These are phyloP conservation scores for Neurospora sp. DNA, from an alignment of 495 filamentous ascomycete genomes.

Conservation along the genomic window DNA sequence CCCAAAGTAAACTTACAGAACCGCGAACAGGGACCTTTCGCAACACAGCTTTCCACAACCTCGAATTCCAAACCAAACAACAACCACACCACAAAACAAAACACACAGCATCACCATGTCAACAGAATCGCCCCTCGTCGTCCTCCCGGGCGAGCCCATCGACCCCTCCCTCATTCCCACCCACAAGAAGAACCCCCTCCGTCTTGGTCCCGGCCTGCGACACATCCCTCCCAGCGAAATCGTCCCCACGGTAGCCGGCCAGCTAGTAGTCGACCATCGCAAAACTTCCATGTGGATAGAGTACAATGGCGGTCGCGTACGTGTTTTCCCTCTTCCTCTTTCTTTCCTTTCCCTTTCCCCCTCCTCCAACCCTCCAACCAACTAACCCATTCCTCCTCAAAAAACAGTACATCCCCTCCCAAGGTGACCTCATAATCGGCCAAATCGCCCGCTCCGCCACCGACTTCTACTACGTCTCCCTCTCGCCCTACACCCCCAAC, in stretches of 20 bases:
- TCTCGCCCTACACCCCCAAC: slow-evolving; percentile 55
- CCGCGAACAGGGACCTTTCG: not conserved
- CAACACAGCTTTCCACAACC: not conserved
- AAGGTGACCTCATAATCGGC: slow-evolving; percentile 75
- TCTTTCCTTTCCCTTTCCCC: not conserved
- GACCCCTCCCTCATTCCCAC: slow-evolving; percentile 52
- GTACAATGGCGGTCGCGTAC: slow-evolving; percentile 53
- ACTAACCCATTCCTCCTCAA: not conserved
- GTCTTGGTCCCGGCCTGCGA: slow-evolving; percentile 75
- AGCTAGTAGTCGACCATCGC: slow-evolving; percentile 60
- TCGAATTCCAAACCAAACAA: not conserved
- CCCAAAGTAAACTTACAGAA: not conserved
- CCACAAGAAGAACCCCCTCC: slow-evolving; percentile 57
- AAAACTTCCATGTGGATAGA: slow-evolving; percentile 79
- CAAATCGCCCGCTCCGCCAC: slow-evolving; percentile 62
- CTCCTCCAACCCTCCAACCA: not conserved
- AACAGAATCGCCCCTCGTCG: slow-evolving; percentile 38
- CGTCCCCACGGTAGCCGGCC: slow-evolving; percentile 67
- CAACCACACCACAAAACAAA: slow-evolving; percentile 1
- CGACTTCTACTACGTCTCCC: slow-evolving; percentile 60
- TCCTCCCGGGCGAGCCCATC: slow-evolving; percentile 74
- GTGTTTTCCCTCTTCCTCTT: slow-evolving; percentile 7
- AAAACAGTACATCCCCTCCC: slow-evolving; percentile 64
- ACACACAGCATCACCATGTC: slow-evolving; percentile 26
- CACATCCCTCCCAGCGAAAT: slow-evolving; percentile 63